Conservation (phyloP, 2,329 filamentous ascomycete genomes). For the Ceratocystiopsis minuta region DNA sequence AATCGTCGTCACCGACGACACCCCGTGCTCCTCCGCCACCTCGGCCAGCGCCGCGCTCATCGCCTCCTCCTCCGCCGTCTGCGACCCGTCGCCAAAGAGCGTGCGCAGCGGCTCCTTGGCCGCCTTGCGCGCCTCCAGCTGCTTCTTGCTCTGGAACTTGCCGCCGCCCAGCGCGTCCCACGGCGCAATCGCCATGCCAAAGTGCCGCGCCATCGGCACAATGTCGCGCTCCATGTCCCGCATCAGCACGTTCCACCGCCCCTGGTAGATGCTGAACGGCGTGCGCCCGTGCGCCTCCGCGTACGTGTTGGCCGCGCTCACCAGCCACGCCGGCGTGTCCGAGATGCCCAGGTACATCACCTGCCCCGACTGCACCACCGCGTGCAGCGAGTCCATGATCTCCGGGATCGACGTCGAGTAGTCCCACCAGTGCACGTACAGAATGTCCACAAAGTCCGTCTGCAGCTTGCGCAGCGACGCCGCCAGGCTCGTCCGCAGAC, state of each 20-base stretch:
- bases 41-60: constrained; percentile 40
- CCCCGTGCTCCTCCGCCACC: constrained; percentile 37
- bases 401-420: constrained; percentile 23
- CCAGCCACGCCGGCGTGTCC: constrained; percentile 23
- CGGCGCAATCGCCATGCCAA: constrained; percentile 34
- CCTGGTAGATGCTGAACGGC: constrained; percentile 23
- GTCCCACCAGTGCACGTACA: constrained; percentile 29
- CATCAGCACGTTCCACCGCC: constrained; percentile 18
- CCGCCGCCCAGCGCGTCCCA: constrained; percentile 42
- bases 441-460: constrained; percentile 26
- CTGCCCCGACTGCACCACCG: constrained; percentile 22
- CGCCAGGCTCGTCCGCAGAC: constrained; percentile 22
- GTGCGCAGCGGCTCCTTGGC: constrained; percentile 20
- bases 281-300: constrained; percentile 18
- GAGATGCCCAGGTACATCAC: constrained; percentile 24
- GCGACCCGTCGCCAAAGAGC: constrained; percentile 10
- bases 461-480: constrained; percentile 27
- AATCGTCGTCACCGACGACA: constrained; percentile 38
- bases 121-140: constrained; percentile 12
- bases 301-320: constrained; percentile 21
- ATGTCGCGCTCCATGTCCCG: constrained; percentile 22
- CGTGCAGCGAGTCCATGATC: constrained; percentile 23
- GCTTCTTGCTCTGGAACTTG: constrained; percentile 25
- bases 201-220: constrained; percentile 22
- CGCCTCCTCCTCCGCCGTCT: constrained; percentile 30